These are phyloP conservation scores for Malassezia psittaci DNA, from an alignment of 1,284 basidiomycete genomes.

Conservation along the genomic window DNA sequence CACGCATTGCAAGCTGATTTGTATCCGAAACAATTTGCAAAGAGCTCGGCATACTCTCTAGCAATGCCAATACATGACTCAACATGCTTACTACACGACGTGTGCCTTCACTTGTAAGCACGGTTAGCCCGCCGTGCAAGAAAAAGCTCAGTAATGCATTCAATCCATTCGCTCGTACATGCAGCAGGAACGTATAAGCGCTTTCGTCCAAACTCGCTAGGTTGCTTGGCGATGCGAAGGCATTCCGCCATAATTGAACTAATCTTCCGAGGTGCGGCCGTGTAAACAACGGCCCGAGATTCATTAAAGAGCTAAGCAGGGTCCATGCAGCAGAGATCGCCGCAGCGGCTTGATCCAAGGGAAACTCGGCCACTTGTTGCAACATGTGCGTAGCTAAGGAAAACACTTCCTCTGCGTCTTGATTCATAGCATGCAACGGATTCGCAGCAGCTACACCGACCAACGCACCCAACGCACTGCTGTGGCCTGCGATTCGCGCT, in stretches of 20 bases:
- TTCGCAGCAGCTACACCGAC: slow-evolving; percentile 74
- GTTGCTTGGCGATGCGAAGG: slow-evolving; percentile 75
- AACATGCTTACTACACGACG: slow-evolving; percentile 75
- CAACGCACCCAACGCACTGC: slow-evolving; percentile 76
- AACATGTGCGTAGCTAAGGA: slow-evolving; percentile 81
- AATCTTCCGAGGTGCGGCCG: slow-evolving; percentile 82
- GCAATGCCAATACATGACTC: slow-evolving; percentile 79
- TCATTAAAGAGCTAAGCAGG: slow-evolving; percentile 77
- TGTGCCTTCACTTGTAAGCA: slow-evolving; percentile 83
- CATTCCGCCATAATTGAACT: slow-evolving; percentile 90
- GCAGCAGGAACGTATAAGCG: slow-evolving; percentile 75
- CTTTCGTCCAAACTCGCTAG: slow-evolving; percentile 61
- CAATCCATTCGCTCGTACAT: slow-evolving; percentile 80
- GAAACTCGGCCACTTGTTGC: slow-evolving; percentile 70
- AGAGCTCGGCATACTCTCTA: slow-evolving; percentile 54
- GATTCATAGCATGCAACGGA: slow-evolving; percentile 88
- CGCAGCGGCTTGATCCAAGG: slow-evolving; percentile 66
- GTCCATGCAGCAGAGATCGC: slow-evolving; percentile 95
- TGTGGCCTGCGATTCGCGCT: slow-evolving; percentile 71
- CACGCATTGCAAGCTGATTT: slow-evolving; percentile 50
- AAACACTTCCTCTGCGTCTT: slow-evolving; percentile 78
- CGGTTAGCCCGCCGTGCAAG: slow-evolving; percentile 54
- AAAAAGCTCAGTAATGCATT: slow-evolving; percentile 81
- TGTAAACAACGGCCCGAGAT: slow-evolving; percentile 85
- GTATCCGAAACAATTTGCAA: slow-evolving; percentile 18